Evolutionary conservation across 2,329 filamentous ascomycete species (phyloP), one percentile per base, ranked within the genome.

Genomic region (Aspergillus unguis): DNA sequence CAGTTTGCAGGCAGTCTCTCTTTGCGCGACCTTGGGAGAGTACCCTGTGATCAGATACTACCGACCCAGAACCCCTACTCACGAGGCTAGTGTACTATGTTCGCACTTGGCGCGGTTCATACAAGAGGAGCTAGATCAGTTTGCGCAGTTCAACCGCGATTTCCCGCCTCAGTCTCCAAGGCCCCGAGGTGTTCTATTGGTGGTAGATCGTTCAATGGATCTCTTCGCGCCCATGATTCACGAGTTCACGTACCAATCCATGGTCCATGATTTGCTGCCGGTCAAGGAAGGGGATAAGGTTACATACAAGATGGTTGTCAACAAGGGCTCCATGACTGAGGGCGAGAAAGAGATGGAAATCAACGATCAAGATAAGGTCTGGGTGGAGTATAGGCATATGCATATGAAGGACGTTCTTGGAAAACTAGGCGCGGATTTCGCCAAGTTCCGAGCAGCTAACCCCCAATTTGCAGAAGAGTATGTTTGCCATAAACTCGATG

Each of bases 361-460:
- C 44, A 80, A 81, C 31, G 94, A 99, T 59, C 88, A 90, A 64
- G 94, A 99, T 74, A 88, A 86, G 67, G 88, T 99, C 43, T 99
- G 94, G 94, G 86, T 95, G 26, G 89, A 94, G 55, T 96, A 96
- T 66, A 83, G 94, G 50, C 94, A 99, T 73, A 82, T 85, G 48
- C 94, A 99, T 72, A 99, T 99, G 94, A 96, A 95, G 70, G 92
- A 97, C 69, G 94, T 94, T 3, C 92, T 97, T 63, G 89, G 92
- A 66, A 95, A 92, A 71, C 79, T 99, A 55, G 94, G 92, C 79
- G 82, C 85, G 52, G 92, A 97, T 68, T 97, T 99, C 66, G 86
- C 91, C 64, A 92, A 86, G 66, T 99, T 99, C 73, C 82, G 96
- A 63, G 84, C 86, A 40, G 86, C 94, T 55, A 96, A 99, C 67